These are phyloP conservation scores for Arabidopsis arenosa DNA, from an alignment of 345 rosid species.

Conservation along the genomic window DNA sequence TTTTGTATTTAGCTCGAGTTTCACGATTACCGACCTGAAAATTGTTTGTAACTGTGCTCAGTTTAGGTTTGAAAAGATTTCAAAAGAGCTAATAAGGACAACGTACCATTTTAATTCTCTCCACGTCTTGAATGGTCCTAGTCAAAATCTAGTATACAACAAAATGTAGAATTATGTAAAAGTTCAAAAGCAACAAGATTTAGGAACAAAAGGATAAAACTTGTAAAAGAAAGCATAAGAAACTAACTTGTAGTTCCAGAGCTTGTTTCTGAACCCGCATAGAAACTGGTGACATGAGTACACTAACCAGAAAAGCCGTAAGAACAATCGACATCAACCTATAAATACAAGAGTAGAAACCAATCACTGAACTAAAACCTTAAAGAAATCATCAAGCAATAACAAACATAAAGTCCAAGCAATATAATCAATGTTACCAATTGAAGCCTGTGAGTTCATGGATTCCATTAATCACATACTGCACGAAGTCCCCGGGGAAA, in stretches of 20 bases:
- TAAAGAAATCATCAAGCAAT: neutral
- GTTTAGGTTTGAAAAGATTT: neutral
- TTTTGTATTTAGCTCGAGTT: slow-evolving; percentile 7
- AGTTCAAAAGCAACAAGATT: neutral
- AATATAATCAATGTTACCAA: slow-evolving; percentile 44
- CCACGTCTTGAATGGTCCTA: neutral
- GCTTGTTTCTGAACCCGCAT: slow-evolving; percentile 32
- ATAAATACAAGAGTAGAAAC: slow-evolving; percentile 22
- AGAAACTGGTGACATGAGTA: slow-evolving; percentile 38
- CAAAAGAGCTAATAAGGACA: neutral
- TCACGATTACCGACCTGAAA: slow-evolving; percentile 8
- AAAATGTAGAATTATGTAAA: neutral
- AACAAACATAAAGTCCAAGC: neutral
- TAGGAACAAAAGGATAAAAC: neutral
- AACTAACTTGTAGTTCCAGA: slow-evolving; percentile 40
- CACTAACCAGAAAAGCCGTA: slow-evolving; percentile 47
- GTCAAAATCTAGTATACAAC: neutral
- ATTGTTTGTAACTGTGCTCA: neutral
- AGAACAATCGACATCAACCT: slow-evolving; percentile 53
- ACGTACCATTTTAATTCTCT: neutral
- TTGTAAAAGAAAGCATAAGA: neutral
- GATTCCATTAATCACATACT: slow-evolving; percentile 51
- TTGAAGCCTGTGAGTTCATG: slow-evolving; percentile 57
- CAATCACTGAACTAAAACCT: neutral
- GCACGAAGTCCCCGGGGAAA: slow-evolving; percentile 53